Evolutionary conservation across 257 asterid species (phyloP).

Genomic region (Verbena officinalis): DNA sequence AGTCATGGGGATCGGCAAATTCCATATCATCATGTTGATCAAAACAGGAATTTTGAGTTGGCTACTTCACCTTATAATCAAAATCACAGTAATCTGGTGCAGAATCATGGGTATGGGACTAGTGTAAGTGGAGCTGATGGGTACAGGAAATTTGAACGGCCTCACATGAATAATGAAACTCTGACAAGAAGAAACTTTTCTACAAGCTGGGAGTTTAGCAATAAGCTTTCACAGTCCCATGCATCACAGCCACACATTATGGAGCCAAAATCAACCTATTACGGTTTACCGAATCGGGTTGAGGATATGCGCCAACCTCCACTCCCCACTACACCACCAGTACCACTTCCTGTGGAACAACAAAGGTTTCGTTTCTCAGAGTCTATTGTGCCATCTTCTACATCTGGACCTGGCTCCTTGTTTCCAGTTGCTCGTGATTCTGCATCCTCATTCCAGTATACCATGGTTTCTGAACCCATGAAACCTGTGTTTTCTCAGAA

Average conservation of each 20-base stretch:
- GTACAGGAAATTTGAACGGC: constrained; percentile 32
- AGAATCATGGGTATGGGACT: constrained; percentile 37
- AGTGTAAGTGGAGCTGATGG: constrained; percentile 33
- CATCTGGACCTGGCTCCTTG: constrained; percentile 46
- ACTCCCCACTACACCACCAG: constrained; percentile 77
- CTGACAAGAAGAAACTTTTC: constrained; percentile 32
- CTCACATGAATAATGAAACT: constrained; percentile 32
- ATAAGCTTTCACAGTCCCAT: constrained; percentile 33
- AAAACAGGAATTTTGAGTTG: constrained; percentile 20
- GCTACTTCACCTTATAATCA: constrained; percentile 29
- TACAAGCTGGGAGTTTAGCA: constrained; percentile 29
- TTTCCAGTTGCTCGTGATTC: constrained; percentile 46
- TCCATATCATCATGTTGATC: constrained; percentile 31
- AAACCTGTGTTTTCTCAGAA: constrained; percentile 33
- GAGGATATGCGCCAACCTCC: constrained; percentile 59
- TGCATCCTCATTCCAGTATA: constrained; percentile 41
- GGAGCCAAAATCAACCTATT: constrained; percentile 39
- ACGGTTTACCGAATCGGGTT: constrained; percentile 30
- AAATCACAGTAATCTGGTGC: constrained; percentile 32
- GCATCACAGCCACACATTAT: constrained; percentile 32
- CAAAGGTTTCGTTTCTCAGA: constrained; percentile 43
- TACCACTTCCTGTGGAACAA: constrained; percentile 62
- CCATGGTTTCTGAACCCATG: constrained; percentile 45
- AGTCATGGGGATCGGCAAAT: constrained; percentile 29
- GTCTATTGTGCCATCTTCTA: constrained; percentile 43